A percentile compares a stretch with the other conserved stretches of the same genome.
Evolutionary conservation across 768 basidiomycete species (phyloP).

Genomic region (Hortiboletus flavorubellus): DNA sequence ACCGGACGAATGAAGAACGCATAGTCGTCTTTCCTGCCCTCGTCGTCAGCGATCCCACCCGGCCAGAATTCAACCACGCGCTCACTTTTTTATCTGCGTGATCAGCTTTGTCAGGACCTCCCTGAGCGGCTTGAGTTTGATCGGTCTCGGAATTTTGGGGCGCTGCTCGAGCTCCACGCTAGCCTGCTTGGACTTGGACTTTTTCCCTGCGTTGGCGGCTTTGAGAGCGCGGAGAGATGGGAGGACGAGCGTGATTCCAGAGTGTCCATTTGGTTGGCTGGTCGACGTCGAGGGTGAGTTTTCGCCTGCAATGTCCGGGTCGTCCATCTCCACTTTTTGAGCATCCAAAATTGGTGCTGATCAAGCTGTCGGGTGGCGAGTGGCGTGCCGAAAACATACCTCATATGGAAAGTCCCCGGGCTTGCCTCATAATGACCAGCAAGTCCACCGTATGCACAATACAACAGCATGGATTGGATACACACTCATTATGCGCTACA

Average conservation of each 20-base stretch:
- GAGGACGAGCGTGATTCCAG: constrained; percentile 62
- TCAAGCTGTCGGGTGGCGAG: background rate
- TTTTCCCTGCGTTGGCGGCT: constrained; percentile 52
- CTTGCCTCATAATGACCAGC: too few relatives aligned
- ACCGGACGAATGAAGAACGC: constrained; percentile 78
- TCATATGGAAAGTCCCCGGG: constrained; percentile 2
- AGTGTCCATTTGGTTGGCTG: constrained; percentile 24
- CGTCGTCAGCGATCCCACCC: constrained; percentile 6
- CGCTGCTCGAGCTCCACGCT: constrained; percentile 26
- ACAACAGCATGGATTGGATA: too few relatives aligned
- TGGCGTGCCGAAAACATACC: constrained; percentile 8
- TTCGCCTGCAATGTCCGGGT: constrained; percentile 30
- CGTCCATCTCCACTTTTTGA: constrained; percentile 30
- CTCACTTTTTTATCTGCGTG: constrained; percentile 71
- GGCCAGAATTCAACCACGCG: background rate
- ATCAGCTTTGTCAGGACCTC: constrained; percentile 69
- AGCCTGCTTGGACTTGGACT: constrained; percentile 36
- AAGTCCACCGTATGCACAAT: too few relatives aligned
- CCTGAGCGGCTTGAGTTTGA: constrained; percentile 76
- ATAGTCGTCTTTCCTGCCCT: constrained; percentile 75
- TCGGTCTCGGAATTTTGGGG: constrained; percentile 45
- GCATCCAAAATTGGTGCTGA: constrained; percentile 4
- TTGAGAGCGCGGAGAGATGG: constrained; percentile 64
- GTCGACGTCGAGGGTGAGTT: constrained; percentile 30
- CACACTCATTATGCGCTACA: background rate